Evolutionary conservation across 202 grass and related monocot species (phyloP).

Genomic region (Panicum virgatum): DNA sequence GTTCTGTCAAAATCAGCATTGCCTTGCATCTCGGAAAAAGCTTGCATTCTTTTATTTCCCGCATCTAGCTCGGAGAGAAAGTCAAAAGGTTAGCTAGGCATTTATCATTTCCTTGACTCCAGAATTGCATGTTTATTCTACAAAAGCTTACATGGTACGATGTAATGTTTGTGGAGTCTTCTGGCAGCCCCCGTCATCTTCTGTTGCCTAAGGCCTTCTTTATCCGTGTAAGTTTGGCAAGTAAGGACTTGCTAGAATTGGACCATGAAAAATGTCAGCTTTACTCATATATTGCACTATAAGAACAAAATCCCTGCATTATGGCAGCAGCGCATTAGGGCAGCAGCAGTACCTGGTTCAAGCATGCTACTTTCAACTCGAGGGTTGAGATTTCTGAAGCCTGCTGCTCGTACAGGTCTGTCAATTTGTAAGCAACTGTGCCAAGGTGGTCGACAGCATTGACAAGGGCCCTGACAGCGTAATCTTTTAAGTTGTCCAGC

Average conservation of each 20-base stretch:
- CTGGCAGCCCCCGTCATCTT: constrained; percentile 50
- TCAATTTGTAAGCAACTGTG: constrained; percentile 88
- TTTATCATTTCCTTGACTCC: constrained; percentile 19
- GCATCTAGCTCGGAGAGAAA: constrained; percentile 51
- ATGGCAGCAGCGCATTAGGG: not conserved
- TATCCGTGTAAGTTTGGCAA: constrained; percentile 89
- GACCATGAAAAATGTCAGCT: constrained; percentile 22
- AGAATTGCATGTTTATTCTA: constrained; percentile 27
- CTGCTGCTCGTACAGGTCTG: constrained; percentile 89
- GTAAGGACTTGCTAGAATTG: constrained; percentile 78
- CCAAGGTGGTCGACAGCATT: constrained; percentile 97
- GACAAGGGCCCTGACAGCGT: constrained; percentile 88
- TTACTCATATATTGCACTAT: not conserved
- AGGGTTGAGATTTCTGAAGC: constrained; percentile 64
- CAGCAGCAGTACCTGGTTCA: constrained; percentile 68
- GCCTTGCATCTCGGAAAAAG: constrained; percentile 55
- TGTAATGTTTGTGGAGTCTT: constrained; percentile 86
- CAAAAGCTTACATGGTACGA: constrained; percentile 63
- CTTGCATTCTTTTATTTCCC: constrained; percentile 56
- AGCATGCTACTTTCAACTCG: constrained; percentile 73
- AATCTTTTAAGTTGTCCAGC: constrained; percentile 97
- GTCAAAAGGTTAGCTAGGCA: constrained; percentile 35
- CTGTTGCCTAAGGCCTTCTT: constrained; percentile 94
- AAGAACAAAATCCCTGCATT: not conserved
- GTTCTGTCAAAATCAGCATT: constrained; percentile 49